phyloP scores from a whole-genome alignment of 495 filamentous ascomycete species.

The Penicillium fimorum region DNA sequence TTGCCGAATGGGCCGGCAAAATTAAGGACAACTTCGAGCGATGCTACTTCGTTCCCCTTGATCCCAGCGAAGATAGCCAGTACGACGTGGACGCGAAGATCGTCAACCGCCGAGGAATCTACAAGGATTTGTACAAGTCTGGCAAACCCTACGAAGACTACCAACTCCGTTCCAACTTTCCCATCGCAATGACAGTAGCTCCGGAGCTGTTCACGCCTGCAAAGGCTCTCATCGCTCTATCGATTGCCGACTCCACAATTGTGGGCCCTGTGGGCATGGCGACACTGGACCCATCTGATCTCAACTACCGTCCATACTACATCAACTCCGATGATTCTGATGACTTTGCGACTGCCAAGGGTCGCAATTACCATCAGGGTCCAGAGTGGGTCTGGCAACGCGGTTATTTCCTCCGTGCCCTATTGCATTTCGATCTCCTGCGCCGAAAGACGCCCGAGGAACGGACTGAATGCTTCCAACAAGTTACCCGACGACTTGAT shows the following conservation, averaged over 20 bases:
- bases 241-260: constrained; percentile 72
- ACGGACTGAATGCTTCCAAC: constrained; percentile 85
- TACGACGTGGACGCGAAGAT: constrained; percentile 79
- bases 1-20: constrained; percentile 74
- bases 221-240: constrained; percentile 75
- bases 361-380: constrained; percentile 96
- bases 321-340: constrained; percentile 88
- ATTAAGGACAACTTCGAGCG: constrained; percentile 87
- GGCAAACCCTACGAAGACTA: constrained; percentile 98
- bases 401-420: constrained; percentile 87
- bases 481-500: constrained; percentile 77
- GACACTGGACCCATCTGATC: constrained; percentile 86
- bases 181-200: constrained; percentile 93
- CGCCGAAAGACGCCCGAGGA: constrained; percentile 60
- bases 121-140: constrained; percentile 92
- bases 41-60: constrained; percentile 79
- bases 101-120: constrained; percentile 89
- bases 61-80: constrained; percentile 62
- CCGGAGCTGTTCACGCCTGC: constrained; percentile 78
- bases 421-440: constrained; percentile 85
- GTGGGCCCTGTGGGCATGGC: constrained; percentile 92
- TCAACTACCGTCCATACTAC: constrained; percentile 93
- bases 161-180: constrained; percentile 90
- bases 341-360: constrained; percentile 88
- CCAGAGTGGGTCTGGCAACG: constrained; percentile 99